phyloP scores from a whole-genome alignment of 1,139 yeast genomes.

The Yamadazyma friedrichii region DNA sequence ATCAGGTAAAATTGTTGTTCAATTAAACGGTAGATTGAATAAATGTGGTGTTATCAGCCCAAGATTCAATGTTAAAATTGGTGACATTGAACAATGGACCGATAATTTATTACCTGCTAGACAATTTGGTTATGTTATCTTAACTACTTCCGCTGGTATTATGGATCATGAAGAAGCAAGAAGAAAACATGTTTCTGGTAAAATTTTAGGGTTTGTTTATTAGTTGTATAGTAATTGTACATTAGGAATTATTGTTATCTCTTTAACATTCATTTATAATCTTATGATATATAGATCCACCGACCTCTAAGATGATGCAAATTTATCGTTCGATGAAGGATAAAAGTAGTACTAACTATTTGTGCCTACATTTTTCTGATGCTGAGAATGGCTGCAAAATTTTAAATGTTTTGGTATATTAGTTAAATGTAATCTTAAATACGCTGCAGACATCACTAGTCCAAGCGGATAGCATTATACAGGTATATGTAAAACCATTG shows the following conservation, averaged over 20 bases:
- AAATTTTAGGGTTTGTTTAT: conserved; percentile 95
- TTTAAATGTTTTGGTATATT: too few species aligned
- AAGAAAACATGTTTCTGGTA: conserved; percentile 99
- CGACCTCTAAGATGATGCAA: too few species aligned
- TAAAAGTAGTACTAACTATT: too few species aligned
- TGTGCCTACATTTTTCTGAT: too few species aligned
- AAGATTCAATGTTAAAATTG: conserved; percentile 93
- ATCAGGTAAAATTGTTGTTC: conserved; percentile 96
- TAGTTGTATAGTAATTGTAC: conserved; percentile 25
- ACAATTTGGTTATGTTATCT: conserved; percentile 96
- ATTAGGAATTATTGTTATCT: too few species aligned
- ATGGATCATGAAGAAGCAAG: conserved; percentile 99
- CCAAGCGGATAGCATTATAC: too few species aligned
- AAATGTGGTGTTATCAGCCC: conserved; percentile 98
- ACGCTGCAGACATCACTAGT: too few species aligned
- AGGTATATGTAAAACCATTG: too few species aligned
- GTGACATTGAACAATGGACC: conserved; percentile 96
- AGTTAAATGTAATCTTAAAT: too few species aligned
- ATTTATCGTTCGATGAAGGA: too few species aligned
- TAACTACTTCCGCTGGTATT: conserved; percentile 99
- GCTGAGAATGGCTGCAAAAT: too few species aligned
- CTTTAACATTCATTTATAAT: background rate
- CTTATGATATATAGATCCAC: too few species aligned
- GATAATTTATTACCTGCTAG: conserved; percentile 97
- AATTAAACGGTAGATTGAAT: conserved; percentile 96